Evolutionary conservation across 805 yeast genomes (phyloP).

Genomic region (Pichia thaimueangensis): DNA sequence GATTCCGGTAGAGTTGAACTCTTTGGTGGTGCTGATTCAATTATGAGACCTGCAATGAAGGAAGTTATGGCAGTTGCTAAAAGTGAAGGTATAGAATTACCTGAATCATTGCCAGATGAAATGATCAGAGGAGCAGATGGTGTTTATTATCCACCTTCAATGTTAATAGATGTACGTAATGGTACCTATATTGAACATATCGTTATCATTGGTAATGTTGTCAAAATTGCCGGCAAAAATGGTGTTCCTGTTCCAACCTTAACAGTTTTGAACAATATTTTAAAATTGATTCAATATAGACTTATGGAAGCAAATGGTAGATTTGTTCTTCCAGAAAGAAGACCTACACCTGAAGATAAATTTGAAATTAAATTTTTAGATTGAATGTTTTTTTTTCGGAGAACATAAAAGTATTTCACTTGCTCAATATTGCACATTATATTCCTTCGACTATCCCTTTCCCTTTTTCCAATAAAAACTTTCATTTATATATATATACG

Average conservation of each 20-base stretch:
- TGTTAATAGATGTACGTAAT: conserved; percentile 39
- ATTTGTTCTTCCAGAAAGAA: conserved; percentile 23
- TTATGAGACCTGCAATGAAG: conserved; percentile 35
- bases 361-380: conserved; percentile 12
- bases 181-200: conserved; percentile 36
- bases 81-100: conserved; percentile 37
- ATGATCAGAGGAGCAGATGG: conserved; percentile 36
- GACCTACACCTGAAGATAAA: conserved; percentile 24
- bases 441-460: too few relatives aligned
- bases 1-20: conserved; percentile 32
- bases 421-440: too few relatives aligned
- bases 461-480: too few relatives aligned
- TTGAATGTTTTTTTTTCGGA: too few relatives aligned
- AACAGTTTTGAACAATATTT: conserved; percentile 22
- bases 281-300: conserved; percentile 26
- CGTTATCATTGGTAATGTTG: conserved; percentile 36
- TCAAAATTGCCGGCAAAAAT: conserved; percentile 25
- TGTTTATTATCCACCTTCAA: conserved; percentile 41
- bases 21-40: conserved; percentile 22
- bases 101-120: conserved; percentile 33
- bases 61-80: conserved; percentile 39
- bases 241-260: conserved; percentile 26
- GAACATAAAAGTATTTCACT: too few relatives aligned
- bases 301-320: conserved; percentile 26
- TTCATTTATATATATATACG: too few relatives aligned